Conservation (phyloP, 2,329 filamentous ascomycete species). For the Trichophyton benhamiae region DNA sequence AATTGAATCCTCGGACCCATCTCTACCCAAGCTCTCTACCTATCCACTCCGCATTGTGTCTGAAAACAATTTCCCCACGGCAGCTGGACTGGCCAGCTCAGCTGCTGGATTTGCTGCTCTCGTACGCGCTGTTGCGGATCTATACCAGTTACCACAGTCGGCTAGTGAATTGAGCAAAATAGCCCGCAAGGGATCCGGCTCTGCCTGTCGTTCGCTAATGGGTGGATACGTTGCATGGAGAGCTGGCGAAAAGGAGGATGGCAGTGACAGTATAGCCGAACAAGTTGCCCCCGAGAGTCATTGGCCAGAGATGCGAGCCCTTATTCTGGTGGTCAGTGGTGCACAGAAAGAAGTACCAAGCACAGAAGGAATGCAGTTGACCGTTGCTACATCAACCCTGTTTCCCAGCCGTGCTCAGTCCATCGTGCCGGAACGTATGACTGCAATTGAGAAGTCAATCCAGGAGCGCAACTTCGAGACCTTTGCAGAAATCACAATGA, state of each 20-base stretch:
- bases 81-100: constrained; percentile 63
- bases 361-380: constrained; percentile 93
- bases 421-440: constrained; percentile 75
- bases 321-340: constrained; percentile 81
- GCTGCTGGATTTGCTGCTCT: constrained; percentile 56
- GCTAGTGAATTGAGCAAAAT: constrained; percentile 77
- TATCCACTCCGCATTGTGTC: constrained; percentile 76
- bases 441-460: constrained; percentile 72
- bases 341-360: constrained; percentile 93
- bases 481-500: constrained; percentile 89
- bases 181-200: constrained; percentile 86
- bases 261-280: constrained; percentile 75
- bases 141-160: constrained; percentile 73
- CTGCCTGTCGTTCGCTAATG: constrained; percentile 83
- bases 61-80: constrained; percentile 98
- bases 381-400: constrained; percentile 78
- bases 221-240: constrained; percentile 96
- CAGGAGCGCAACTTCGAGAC: constrained; percentile 64
- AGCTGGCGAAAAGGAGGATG: constrained; percentile 61
- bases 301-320: constrained; percentile 89
- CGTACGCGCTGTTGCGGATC: constrained; percentile 71
- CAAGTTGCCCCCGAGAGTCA: constrained; percentile 78
- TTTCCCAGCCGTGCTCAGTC: constrained; percentile 63
- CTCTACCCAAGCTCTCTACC: constrained; percentile 68
- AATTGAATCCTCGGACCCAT: constrained; percentile 59